Conservation (phyloP, 129 eudicot species). For the Calendula officinalis region DNA sequence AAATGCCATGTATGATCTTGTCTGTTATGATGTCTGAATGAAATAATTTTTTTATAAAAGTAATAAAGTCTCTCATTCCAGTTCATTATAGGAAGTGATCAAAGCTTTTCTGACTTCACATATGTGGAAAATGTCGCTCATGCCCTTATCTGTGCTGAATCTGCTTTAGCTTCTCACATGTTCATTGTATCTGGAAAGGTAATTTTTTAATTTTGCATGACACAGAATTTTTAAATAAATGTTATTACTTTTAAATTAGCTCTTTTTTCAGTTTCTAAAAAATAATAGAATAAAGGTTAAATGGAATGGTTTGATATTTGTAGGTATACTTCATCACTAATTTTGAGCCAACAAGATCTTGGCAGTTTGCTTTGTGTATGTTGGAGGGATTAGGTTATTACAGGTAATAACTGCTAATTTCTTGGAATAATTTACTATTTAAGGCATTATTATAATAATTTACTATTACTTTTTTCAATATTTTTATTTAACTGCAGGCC, state of each 20-base stretch:
- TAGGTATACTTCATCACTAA: constrained; percentile 81
- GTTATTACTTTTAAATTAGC: neutral
- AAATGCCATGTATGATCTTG: constrained; percentile 4
- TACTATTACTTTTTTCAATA: constrained; percentile 1
- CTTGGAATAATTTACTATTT: neutral
- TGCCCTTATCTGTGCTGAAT: constrained; percentile 83
- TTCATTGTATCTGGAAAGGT: constrained; percentile 81
- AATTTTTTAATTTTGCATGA: neutral
- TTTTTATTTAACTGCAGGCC: constrained; percentile 54
- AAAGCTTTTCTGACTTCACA: constrained; percentile 68
- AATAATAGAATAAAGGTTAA: constrained; percentile 2
- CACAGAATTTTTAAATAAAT: neutral
- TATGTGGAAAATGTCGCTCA: constrained; percentile 92
- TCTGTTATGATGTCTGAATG: neutral
- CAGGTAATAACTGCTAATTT: constrained; percentile 43
- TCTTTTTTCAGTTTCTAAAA: neutral
- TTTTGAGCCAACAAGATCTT: constrained; percentile 66
- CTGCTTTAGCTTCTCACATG: constrained; percentile 54
- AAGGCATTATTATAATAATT: neutral
- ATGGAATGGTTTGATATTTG: constrained; percentile 20
- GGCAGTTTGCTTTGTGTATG: constrained; percentile 63
- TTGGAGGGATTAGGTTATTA: constrained; percentile 74
- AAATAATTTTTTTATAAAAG: constrained; percentile 38
- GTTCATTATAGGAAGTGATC: constrained; percentile 88
- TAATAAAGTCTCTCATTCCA: constrained; percentile 73